Base-by-base conservation (phyloP, 1,139 yeast genomes). In the Geotrichum candidum region DNA sequence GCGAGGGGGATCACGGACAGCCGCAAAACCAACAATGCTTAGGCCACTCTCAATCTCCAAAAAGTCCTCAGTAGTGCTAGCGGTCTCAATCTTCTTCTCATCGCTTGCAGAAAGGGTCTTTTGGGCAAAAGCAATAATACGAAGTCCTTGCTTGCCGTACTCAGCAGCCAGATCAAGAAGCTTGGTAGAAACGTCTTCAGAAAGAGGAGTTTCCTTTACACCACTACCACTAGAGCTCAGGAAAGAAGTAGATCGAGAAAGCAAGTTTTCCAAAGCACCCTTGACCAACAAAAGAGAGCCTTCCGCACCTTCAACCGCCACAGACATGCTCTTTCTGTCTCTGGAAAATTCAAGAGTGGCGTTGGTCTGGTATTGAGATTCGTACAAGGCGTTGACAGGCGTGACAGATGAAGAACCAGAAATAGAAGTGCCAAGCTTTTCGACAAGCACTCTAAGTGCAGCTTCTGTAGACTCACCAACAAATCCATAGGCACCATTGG, bases 1-100 rank as follows among this genome's bases (percentile, higher is more conserved):
- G 62, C 85, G 76, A 35, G 85, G 85, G 50, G 85, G 85, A 67
- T 82, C 85, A 63, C 80, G 78, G 65, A 82, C 78, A 31, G 84
- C 84, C 58, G 80, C 80, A 64, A 82, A 74, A 1, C 85, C 85
- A 61, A 78, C 77, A 70, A 82, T 80, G 2, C 74, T 72, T 63
- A 78, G 68, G 48, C 72, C 70, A 18, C 69, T 64, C 67, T 80
- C 83, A 53, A 78, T 72, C 5, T 58, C 54, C 51, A 41, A 13
- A 59, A 61, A 59, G 23, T 66, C 70, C 22, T 66, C 68, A 5
- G 73, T 70, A 2, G 60, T 56, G 50, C 69, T 56, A 1, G 71
- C 69, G 22, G 63, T 35, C 45, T 65, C 59, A 13, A 65, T 63
- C 22, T 9, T 15, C 18, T 45, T 41, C 13, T 18, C 56, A 11